Evolutionary conservation across 306 rosid genomes (phyloP).

Genomic region (Lablab purpureus): DNA sequence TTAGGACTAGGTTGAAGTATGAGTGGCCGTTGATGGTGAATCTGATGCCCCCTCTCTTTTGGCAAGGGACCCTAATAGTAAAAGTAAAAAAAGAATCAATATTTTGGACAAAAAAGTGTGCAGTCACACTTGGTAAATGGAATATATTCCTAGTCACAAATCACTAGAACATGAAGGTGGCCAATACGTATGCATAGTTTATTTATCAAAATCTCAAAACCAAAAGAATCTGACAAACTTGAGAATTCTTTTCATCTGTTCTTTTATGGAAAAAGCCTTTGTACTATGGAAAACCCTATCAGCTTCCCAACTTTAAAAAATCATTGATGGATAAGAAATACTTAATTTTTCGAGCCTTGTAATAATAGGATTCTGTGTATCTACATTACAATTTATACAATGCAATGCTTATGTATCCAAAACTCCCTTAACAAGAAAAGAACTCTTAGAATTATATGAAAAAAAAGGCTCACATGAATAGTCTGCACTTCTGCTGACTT

Average conservation of each 20-base stretch:
- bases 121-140: neutral
- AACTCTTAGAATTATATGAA: neutral
- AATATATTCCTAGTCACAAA: constrained; percentile 32
- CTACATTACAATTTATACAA: neutral
- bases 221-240: neutral
- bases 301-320: neutral
- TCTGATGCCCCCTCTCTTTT: constrained; percentile 77
- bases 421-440: neutral
- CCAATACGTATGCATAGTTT: neutral
- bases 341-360: neutral
- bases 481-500: neutral
- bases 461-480: neutral
- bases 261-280: neutral
- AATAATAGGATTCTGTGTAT: neutral
- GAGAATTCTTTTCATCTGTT: neutral
- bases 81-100: neutral
- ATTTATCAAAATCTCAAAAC: neutral
- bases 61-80: constrained; percentile 68
- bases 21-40: constrained; percentile 86
- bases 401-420: neutral
- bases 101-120: neutral
- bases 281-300: neutral
- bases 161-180: neutral
- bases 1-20: constrained; percentile 73
- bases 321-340: neutral